These are phyloP conservation scores for Talaromyces sp. DNA, from an alignment of 2,329 filamentous ascomycete genomes.

Conservation along the genomic window DNA sequence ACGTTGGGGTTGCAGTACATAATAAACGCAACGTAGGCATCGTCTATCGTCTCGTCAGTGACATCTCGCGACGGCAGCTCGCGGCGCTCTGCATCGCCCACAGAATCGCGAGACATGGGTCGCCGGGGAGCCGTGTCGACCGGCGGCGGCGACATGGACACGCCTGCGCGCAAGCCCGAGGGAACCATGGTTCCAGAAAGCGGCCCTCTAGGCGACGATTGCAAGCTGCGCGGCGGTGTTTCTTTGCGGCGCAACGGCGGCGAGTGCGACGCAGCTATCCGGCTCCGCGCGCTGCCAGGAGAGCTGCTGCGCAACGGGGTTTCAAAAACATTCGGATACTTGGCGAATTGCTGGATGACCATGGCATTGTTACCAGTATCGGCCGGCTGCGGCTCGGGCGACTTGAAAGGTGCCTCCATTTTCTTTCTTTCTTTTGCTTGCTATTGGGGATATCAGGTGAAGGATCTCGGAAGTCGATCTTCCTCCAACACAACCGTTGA, in stretches of 20 bases:
- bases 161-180: conserved; percentile 25
- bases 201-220: conserved; percentile 32
- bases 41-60: conserved; percentile 65
- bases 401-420: conserved; percentile 30
- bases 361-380: conserved; percentile 22
- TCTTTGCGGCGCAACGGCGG: conserved; percentile 33
- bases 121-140: conserved; percentile 18
- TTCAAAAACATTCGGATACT: conserved; percentile 30
- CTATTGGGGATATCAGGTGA: not conserved
- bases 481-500: not conserved
- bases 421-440: not conserved
- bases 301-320: conserved; percentile 31
- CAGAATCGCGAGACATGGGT: conserved; percentile 23
- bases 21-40: conserved; percentile 79
- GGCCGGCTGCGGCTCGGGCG: conserved; percentile 20
- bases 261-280: conserved; percentile 26
- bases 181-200: conserved; percentile 22
- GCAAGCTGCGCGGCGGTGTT: conserved; percentile 29
- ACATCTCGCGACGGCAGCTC: conserved; percentile 63
- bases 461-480: not conserved
- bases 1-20: conserved; percentile 87
- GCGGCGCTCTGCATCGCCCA: conserved; percentile 40
- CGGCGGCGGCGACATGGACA: conserved; percentile 37
- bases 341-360: conserved; percentile 35
- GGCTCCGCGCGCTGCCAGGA: conserved; percentile 30